Conservation (phyloP, 805 yeast species). For the Hermanozyma aechmeae region DNA sequence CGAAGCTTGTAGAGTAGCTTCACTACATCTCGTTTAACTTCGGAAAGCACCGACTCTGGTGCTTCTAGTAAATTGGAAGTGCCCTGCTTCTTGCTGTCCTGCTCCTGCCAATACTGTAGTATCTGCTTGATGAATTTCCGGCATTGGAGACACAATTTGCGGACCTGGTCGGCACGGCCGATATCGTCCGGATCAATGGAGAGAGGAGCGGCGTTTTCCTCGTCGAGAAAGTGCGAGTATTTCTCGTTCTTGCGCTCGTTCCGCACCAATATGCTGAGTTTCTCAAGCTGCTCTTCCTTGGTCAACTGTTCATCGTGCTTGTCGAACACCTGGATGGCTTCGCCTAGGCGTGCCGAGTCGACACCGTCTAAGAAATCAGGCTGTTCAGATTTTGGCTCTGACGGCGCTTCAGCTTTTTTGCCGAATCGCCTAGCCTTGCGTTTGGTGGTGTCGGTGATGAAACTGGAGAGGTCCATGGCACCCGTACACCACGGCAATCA, state of each 20-base stretch:
- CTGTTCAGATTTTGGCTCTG: too few relatives aligned
- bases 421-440: too few relatives aligned
- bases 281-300: slow-evolving; percentile 10
- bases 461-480: too few relatives aligned
- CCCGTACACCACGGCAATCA: too few relatives aligned
- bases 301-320: slow-evolving; percentile 8
- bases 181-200: slow-evolving; percentile 22
- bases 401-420: too few relatives aligned
- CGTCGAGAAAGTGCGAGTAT: slow-evolving; percentile 17
- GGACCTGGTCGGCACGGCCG: slow-evolving; percentile 10
- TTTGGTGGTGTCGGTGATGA: too few relatives aligned
- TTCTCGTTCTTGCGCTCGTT: slow-evolving; percentile 10
- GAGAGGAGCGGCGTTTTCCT: slow-evolving; percentile 12
- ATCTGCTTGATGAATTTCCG: slow-evolving; percentile 40
- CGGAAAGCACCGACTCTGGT: slow-evolving; percentile 12
- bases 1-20: slow-evolving; percentile 36
- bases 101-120: slow-evolving; percentile 36
- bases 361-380: too few relatives aligned
- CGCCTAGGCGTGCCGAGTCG: too few relatives aligned
- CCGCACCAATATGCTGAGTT: slow-evolving; percentile 10
- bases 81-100: too few relatives aligned
- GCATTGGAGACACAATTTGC: slow-evolving; percentile 28
- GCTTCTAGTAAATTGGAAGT: too few relatives aligned
- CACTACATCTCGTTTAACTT: slow-evolving; percentile 39
- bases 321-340: too few relatives aligned